phyloP scores from a whole-genome alignment of 1,284 basidiomycete species.

The Ganoderma resinaceum region DNA sequence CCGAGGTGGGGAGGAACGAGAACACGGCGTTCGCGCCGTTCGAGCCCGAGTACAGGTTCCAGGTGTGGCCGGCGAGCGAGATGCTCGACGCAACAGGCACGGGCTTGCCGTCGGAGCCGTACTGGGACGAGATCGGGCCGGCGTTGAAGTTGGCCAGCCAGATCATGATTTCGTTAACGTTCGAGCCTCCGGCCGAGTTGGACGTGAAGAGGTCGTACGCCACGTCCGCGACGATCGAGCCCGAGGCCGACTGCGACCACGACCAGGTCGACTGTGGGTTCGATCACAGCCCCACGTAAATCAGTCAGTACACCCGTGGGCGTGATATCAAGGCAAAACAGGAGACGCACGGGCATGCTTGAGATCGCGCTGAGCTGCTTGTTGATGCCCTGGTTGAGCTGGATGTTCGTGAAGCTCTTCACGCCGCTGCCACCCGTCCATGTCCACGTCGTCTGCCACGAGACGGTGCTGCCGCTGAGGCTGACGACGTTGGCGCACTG shows the following conservation, averaged over 20 bases:
- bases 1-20: slow-evolving; percentile 63
- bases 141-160: slow-evolving; percentile 69
- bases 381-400: slow-evolving; percentile 59
- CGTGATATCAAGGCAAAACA: slow-evolving; percentile 20
- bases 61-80: slow-evolving; percentile 56
- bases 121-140: slow-evolving; percentile 60
- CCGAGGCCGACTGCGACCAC: slow-evolving; percentile 47
- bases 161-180: slow-evolving; percentile 69
- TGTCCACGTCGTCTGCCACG: slow-evolving; percentile 61
- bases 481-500: slow-evolving; percentile 61
- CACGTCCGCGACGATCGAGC: slow-evolving; percentile 54
- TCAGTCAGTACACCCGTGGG: neutral
- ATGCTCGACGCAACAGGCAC: slow-evolving; percentile 53
- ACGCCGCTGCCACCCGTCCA: slow-evolving; percentile 61
- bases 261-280: slow-evolving; percentile 47
- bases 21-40: slow-evolving; percentile 69
- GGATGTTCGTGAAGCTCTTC: slow-evolving; percentile 69
- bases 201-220: slow-evolving; percentile 73
- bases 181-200: slow-evolving; percentile 53
- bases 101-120: slow-evolving; percentile 55
- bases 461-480: slow-evolving; percentile 50
- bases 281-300: neutral
- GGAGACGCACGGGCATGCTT: slow-evolving; percentile 57
- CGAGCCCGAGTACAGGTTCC: slow-evolving; percentile 65
- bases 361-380: slow-evolving; percentile 59